A percentile compares a stretch with the other conserved stretches of the same genome.
Conservation (phyloP, 371 early-diverging fungal species). For the Rhizopus delemar region DNA sequence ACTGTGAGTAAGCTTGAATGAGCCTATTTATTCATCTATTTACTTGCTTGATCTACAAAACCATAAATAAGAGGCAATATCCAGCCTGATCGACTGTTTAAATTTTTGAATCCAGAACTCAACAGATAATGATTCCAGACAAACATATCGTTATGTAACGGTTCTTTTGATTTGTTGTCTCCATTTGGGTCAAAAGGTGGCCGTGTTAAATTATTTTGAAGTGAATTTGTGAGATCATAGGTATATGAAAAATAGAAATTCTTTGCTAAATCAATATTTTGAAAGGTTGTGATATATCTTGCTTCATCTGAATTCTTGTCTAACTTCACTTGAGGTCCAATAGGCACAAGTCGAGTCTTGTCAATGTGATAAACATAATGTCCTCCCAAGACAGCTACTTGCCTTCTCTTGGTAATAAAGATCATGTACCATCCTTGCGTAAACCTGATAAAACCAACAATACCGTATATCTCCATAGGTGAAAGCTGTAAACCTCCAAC, state of each 20-base stretch:
- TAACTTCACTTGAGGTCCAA: conserved; percentile 64
- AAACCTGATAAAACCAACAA: conserved; percentile 85
- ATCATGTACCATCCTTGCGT: conserved; percentile 92
- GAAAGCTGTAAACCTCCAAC: conserved; percentile 80
- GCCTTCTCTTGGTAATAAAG: conserved; percentile 81
- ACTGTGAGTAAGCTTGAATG: neutral
- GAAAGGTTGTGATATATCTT: conserved; percentile 77
- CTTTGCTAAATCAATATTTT: conserved; percentile 80
- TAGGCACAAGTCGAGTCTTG: conserved; percentile 78
- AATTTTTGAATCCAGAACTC: conserved; percentile 65
- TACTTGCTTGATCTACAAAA: conserved; percentile 94
- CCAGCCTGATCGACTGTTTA: conserved; percentile 78
- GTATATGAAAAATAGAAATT: conserved; percentile 93
- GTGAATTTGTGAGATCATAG: conserved; percentile 89
- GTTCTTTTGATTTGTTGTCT: conserved; percentile 4
- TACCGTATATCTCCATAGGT: conserved; percentile 40
- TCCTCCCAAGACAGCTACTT: conserved; percentile 94
- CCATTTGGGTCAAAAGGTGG: conserved; percentile 24
- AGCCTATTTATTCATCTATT: conserved; percentile 10
- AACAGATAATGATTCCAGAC: conserved; percentile 93
- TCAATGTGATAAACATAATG: conserved; percentile 95
- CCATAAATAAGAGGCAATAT: conserved; percentile 92
- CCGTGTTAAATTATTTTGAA: conserved; percentile 86
- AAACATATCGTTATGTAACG: conserved; percentile 80
- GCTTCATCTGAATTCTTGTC: conserved; percentile 83